Evolutionary conservation across 176 grass and related monocot genomes (phyloP), one percentile per base, ranked within the genome.

Genomic region (Avena insularis): DNA sequence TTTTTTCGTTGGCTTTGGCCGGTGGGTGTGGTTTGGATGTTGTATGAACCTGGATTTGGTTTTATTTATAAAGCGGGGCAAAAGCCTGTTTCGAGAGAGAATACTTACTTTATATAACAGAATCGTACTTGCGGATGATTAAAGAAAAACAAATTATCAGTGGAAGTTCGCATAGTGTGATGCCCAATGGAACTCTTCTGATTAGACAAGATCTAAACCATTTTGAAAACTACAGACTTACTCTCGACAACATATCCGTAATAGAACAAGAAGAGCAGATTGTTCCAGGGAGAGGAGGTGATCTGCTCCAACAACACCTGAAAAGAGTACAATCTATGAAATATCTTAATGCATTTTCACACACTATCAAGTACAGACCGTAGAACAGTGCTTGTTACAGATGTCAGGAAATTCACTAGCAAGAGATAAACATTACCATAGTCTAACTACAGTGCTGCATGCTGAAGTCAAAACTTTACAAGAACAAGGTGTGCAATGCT

Each of bases 181-280:
- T 60, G n/a, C 16, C 16, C 59, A 70, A 84, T 38, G 23, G 1
- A 87, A 69, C 7, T 21, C 5, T 36, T 81, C 47, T 72, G 12
- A 16, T 35, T 54, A 53, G 40, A 71, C 9, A 13, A 45, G 19
- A 82, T 77, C 10, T 61, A 17, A 73, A 83, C 33, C 47, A 23
- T 23, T 54, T 67, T n/a, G 19, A 59, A n/a, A 85, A n/a, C 11
- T 79, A 33, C 46, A 79, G 65, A 93, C 93, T 95, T 95, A 95
- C 93, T 90, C 80, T 98, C 96, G 80, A 95, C 93, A 83, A 95
- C 82, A 56, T 92, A 94, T 86, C 92, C 96, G 77, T 94, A 95
- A 68, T 98, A 98, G 50, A 91, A 81, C 87, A 98, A 84, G 75
- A 98, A 98, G n/a, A 98, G 70, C 48, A 98, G 51, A 61, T 95